Conservation (phyloP, 257 asterid species). For the Mitragyna speciosa region DNA sequence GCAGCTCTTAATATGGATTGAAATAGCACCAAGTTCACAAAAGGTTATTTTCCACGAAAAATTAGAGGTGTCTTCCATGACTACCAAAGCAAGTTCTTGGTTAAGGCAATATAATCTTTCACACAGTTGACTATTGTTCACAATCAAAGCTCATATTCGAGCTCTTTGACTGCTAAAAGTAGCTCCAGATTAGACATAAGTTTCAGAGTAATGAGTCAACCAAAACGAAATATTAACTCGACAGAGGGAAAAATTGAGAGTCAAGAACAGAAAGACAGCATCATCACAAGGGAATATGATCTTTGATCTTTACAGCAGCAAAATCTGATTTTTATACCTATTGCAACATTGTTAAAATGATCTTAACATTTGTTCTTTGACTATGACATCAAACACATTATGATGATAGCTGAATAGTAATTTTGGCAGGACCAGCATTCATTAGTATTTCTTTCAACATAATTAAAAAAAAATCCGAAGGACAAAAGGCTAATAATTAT, state of each 20-base stretch:
- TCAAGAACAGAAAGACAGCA: neutral
- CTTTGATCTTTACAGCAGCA: neutral
- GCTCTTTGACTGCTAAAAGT: neutral
- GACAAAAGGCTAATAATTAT: neutral
- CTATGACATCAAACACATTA: neutral
- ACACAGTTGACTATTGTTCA: neutral
- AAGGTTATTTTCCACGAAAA: neutral
- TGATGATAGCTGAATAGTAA: neutral
- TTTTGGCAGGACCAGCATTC: neutral
- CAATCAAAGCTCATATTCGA: neutral
- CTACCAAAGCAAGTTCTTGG: neutral
- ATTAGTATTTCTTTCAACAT: neutral
- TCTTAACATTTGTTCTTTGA: neutral
- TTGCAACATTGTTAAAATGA: neutral
- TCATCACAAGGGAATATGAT: neutral
- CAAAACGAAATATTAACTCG: neutral
- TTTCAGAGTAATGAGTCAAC: neutral
- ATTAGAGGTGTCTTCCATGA: neutral
- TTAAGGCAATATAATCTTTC: neutral
- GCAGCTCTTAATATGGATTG: neutral
- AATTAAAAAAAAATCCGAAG: neutral
- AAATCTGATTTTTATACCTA: neutral
- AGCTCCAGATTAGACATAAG: neutral
- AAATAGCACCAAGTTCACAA: neutral
- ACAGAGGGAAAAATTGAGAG: neutral